These are phyloP conservation scores for Thermochaetoides dissita DNA, from an alignment of 2,329 filamentous ascomycete species.

Conservation along the genomic window DNA sequence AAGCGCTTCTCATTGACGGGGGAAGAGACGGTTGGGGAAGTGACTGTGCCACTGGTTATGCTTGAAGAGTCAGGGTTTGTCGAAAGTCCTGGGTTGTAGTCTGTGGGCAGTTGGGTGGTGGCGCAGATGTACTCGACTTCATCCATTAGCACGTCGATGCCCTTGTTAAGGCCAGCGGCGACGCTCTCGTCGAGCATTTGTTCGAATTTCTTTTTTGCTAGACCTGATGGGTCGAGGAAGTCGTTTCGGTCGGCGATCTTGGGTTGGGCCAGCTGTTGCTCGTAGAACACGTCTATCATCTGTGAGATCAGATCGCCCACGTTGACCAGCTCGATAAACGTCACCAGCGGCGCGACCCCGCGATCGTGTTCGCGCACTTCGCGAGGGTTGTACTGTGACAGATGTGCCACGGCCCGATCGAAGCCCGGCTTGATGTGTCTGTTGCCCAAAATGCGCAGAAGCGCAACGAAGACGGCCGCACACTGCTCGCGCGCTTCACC, in stretches of 20 bases:
- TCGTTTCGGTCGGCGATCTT: constrained; percentile 85
- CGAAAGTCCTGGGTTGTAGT: constrained; percentile 61
- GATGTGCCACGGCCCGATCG: constrained; percentile 78
- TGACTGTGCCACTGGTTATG: background rate
- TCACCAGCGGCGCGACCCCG: constrained; percentile 81
- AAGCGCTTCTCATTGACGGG: constrained; percentile 3
- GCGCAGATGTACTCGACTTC: constrained; percentile 93
- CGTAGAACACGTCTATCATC: constrained; percentile 98
- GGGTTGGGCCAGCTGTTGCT: constrained; percentile 75
- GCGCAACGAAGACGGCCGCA: constrained; percentile 69
- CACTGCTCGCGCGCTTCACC: constrained; percentile 80
- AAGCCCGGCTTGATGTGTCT: constrained; percentile 88
- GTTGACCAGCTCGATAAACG: constrained; percentile 93
- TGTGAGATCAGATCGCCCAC: constrained; percentile 95
- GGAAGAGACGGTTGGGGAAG: background rate
- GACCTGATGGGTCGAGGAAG: constrained; percentile 78
- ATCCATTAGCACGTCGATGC: constrained; percentile 95
- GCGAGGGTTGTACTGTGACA: constrained; percentile 81
- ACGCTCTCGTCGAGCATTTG: constrained; percentile 97
- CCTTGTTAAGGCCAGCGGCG: constrained; percentile 88
- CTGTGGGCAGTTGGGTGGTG: constrained; percentile 70
- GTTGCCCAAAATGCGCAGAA: constrained; percentile 73
- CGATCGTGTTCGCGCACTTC: constrained; percentile 59
- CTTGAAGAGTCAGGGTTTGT: constrained; percentile 4
- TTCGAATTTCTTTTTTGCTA: constrained; percentile 97